Conservation (phyloP, 2,329 filamentous ascomycete species). For the Clarireedia hainanense region DNA sequence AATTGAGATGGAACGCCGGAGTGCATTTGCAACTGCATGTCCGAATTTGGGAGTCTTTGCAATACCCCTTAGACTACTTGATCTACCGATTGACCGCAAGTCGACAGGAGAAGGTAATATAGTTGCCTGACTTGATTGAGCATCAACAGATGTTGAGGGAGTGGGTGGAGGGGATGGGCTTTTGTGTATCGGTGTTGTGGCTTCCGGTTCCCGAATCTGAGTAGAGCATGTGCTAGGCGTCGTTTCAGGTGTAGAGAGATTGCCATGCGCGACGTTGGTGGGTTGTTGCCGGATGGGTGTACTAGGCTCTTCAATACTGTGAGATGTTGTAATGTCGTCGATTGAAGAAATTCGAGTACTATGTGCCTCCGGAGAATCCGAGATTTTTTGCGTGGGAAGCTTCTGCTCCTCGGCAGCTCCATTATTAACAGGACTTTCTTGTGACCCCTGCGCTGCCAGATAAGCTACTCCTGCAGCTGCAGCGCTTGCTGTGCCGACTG, state of each 20-base stretch:
- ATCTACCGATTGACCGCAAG: not conserved
- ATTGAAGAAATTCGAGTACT: not conserved
- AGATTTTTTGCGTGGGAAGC: no score
- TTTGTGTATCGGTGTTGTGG: not conserved
- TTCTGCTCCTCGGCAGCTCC: no score
- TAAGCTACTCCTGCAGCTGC: not conserved
- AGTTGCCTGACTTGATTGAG: not conserved
- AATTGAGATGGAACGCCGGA: conserved; percentile 2
- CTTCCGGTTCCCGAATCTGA: not conserved
- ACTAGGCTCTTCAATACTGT: not conserved
- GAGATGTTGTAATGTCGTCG: not conserved
- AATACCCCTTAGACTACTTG: conserved; percentile 1
- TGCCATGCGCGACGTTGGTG: not conserved
- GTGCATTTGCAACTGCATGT: conserved; percentile 4
- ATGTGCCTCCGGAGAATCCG: no score
- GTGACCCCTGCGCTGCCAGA: no score
- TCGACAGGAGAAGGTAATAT: not conserved
- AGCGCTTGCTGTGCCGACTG: not conserved
- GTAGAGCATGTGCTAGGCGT: not conserved
- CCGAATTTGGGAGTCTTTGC: conserved; percentile 4
- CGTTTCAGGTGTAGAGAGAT: not conserved
- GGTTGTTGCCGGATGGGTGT: not conserved
- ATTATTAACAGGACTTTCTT: no score
- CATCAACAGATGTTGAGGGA: not conserved
- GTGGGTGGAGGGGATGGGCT: conserved; percentile 7